A percentile compares a stretch with the other conserved stretches of the same genome.
phyloP scores from a whole-genome alignment of 164 flowering plant genomes.

The Houttuynia cordata region DNA sequence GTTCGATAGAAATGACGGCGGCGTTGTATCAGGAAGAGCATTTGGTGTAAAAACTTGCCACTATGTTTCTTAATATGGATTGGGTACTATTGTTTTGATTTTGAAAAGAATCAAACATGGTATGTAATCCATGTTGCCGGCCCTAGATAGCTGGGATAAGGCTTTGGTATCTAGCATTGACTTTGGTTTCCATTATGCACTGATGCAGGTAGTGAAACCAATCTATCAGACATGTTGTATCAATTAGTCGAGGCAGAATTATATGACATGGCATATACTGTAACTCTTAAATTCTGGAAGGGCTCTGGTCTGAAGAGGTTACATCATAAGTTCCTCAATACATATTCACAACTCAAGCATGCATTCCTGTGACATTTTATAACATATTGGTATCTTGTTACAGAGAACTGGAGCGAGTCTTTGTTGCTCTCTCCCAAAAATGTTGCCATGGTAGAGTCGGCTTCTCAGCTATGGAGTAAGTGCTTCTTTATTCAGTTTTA shows the following conservation, averaged over 20 bases:
- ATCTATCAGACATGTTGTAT: constrained; percentile 48
- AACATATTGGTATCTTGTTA: background rate
- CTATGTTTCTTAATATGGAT: too few species aligned
- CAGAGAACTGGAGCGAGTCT: constrained; percentile 80
- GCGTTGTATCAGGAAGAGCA: too few species aligned
- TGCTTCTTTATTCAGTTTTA: background rate
- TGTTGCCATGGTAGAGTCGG: constrained; percentile 46
- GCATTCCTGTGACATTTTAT: background rate
- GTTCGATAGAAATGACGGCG: too few species aligned
- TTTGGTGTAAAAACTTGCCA: too few species aligned
- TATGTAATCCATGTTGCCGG: too few species aligned
- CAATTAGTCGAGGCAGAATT: constrained; percentile 52
- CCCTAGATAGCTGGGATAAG: too few species aligned
- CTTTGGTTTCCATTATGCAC: background rate
- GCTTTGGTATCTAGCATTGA: background rate
- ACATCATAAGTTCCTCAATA: background rate
- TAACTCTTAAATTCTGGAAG: constrained; percentile 67
- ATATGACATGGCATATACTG: constrained; percentile 83
- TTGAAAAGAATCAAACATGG: too few species aligned
- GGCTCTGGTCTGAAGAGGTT: constrained; percentile 69
- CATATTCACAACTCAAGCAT: background rate
- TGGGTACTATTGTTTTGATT: too few species aligned
- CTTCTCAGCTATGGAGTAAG: constrained; percentile 33
- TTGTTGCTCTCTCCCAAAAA: constrained; percentile 54
- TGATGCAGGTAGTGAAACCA: constrained; percentile 29